Base-by-base conservation (phyloP, 768 basidiomycete genomes). In the Porpolomopsis calyptriformis region DNA sequence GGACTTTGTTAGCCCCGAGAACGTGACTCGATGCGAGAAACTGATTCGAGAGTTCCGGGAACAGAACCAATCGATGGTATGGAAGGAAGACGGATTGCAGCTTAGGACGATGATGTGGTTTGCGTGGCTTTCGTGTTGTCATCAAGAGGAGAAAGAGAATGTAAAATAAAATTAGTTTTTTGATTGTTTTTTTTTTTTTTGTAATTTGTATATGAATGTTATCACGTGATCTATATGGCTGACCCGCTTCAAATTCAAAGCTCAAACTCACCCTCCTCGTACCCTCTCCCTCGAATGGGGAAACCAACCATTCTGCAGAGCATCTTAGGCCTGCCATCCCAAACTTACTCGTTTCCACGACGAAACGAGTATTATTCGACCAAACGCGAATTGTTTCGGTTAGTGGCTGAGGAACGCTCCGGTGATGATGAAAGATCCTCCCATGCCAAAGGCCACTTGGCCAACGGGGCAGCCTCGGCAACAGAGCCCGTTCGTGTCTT, bases 41-140 rank as follows among this genome's bases (percentile, higher is more conserved):
- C 72, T 97, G 46, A 92, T 87, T 49, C 70, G 72, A 53, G 92
- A 97, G 65, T 96, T 96, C 65, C 74, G 92, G 48, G 79, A 82
- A 58, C 87, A 93, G 65, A 94, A 94, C 57, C 80, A 83, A 60
- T 76, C 76, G 42, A 80, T 80, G 70, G 82, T 75, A 35, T 97
- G 93, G 93, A 92, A 93, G 63, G 85, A 90, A 60, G 93, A 97
- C 58, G 86, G 94, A 4, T 69, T 97, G 55, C 89, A 93, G 65
- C 70, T 96, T 50, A 73, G 84, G 48, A 86, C 82, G 47, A 91
- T 91, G 80, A 83, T 96, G 78, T 91, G 90, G 85, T 93, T 86
- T 56, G 83, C 86, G 26, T 92, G 89, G 89, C 64, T 85, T 54
- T 82, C 82, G 40, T 83, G 83, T 47, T 61, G 62, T 40, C 63